Evolutionary conservation across 106 monocot species (phyloP), one percentile per base, ranked within the genome.

Genomic region (Apostasia shenzhenica): DNA sequence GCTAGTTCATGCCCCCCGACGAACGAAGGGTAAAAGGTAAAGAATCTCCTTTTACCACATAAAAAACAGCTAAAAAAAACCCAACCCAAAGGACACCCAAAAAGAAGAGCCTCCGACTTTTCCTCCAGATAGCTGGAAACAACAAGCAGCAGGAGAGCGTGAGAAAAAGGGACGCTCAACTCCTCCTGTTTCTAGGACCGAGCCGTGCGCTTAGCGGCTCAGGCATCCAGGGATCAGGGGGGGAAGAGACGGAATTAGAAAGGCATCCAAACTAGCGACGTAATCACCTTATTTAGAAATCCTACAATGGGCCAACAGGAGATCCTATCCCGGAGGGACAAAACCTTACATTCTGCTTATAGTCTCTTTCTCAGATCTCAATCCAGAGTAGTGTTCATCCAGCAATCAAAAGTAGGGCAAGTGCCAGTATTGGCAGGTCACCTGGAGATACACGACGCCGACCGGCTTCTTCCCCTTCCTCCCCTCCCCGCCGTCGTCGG

Each of bases 371-470:
- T 64, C 64, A 40, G 48, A 14, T 40, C 44, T 45, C 11, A 45
- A n/a, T 44, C 10, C 43, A 2, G 41, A 10, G 26, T 26, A 26
- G 44, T 45, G 45, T 2, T n/a, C 45, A 10, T 62, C 2, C 8
- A 62, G 12, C 62, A 45, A 62, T 1, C n/a, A 10, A 13, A 62
- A 62, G 45, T 44, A 45, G 26, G 7, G 4, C 8, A 48, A 1
- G 65, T 49, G 48, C 1, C 8, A 48, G 14, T 26, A 65, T 26
- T 65, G 48, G 37, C 45, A 46, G 48, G 48, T 58, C 14, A 84
- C 88, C 88, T 88, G 81, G 60, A 88, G 76, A 54, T 76, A 63
- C 14, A 84, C 81, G 58, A 82, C 77, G 43, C 67, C 77, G 57
- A 59, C 56, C 12, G 76, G 69, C 53, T 76, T 82, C 61, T 42